These are phyloP conservation scores for Thermochaetoides thermophila DNA, from an alignment of 495 filamentous ascomycete species.

Conservation along the genomic window DNA sequence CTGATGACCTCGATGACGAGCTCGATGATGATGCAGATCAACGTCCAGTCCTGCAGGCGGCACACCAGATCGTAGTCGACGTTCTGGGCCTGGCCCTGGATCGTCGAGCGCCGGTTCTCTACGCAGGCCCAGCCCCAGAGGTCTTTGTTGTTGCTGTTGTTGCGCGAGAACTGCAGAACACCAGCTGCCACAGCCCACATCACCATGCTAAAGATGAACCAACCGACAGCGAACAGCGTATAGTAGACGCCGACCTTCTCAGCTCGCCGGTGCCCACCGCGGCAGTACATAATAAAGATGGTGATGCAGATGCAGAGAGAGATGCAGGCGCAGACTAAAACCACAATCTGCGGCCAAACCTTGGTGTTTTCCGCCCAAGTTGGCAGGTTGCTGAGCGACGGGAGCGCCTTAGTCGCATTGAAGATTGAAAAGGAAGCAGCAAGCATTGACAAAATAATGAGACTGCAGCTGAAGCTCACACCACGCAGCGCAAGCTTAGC, in stretches of 20 bases:
- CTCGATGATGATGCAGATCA: constrained; percentile 96
- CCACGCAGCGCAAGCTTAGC: constrained; percentile 88
- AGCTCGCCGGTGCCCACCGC: constrained; percentile 74
- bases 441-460: constrained; percentile 84
- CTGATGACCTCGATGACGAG: constrained; percentile 83
- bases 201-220: constrained; percentile 85
- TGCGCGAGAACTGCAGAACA: constrained; percentile 61
- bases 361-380: constrained; percentile 69
- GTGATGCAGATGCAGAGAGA: constrained; percentile 65
- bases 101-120: constrained; percentile 59
- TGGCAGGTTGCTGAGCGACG: constrained; percentile 62
- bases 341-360: constrained; percentile 77
- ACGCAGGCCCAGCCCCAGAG: constrained; percentile 96
- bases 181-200: constrained; percentile 87
- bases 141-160: constrained; percentile 61
- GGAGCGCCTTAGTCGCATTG: constrained; percentile 58
- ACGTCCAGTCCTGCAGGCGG: constrained; percentile 87
- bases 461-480: constrained; percentile 89
- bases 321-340: constrained; percentile 61
- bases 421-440: constrained; percentile 78
- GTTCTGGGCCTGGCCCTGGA: constrained; percentile 62
- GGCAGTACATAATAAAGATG: constrained; percentile 77
- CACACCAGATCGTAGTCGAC: constrained; percentile 88
- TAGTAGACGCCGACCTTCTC: constrained; percentile 92
- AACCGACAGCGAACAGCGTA: constrained; percentile 76